Evolutionary conservation across 2,329 filamentous ascomycete species (phyloP), one percentile per base, ranked within the genome.

Genomic region (Pseudogymnoascus sp.): DNA sequence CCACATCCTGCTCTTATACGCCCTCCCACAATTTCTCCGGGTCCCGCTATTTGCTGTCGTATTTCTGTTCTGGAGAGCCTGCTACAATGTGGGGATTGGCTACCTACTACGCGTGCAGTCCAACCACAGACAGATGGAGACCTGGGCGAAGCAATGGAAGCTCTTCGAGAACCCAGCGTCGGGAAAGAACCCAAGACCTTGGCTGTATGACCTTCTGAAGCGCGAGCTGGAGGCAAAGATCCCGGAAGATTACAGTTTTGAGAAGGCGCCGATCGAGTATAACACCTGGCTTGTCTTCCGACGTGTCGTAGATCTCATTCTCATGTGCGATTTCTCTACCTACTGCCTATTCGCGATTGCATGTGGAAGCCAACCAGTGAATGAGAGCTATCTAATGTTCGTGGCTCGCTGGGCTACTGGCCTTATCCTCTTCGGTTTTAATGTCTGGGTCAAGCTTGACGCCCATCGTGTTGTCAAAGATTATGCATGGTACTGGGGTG

Each of bases 401-500:
- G 69, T 84, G 61, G 81, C 87, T 63, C 88, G 95, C 65, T 99
- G 95, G 95, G 73, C 80, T 3, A 81, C 87, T 56, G 95, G 95
- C 61, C 83, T 93, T 68, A 77, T 83, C 42, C 82, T 97, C 26
- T 88, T 99, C 67, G 82, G 90, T 64, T 97, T 99, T 83, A 99
- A 97, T 75, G 82, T 97, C 21, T 97, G 95, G 93, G 95, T 99
- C 67, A 99, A 99, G 78, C 82, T 99, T 66, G 95, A 99, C 76
- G 95, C 95, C 19, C 95, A 99, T 76, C 85, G 95, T 65, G 95
- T 99, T 60, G 95, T 99, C 73, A 97, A 97, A 77, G 95, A 99
- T 77, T 99, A 93, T 78, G 95, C 95, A 29, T 99, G 95, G 95
- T 99, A 97, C 77, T 99, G 95, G 95, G 95, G 95, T 66, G 95